These are phyloP conservation scores for Solanum hybrid DNA, from an alignment of 305 asterid species.

Conservation along the genomic window DNA sequence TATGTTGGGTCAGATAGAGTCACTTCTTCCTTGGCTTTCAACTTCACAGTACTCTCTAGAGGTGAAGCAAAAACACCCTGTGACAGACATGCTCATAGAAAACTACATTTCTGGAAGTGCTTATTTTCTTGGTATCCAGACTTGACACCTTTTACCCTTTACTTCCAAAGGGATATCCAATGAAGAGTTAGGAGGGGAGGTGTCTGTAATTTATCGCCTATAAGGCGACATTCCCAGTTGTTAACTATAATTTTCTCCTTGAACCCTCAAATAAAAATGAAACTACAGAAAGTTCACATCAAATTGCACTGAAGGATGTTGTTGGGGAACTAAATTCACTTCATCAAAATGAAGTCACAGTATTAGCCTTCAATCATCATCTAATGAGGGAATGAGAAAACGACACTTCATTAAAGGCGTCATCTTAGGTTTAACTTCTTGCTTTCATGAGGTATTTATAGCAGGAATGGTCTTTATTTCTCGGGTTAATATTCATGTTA, in stretches of 20 bases:
- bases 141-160: too few species aligned
- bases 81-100: neutral
- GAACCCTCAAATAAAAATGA: neutral
- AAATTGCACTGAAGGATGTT: neutral
- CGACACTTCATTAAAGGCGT: neutral
- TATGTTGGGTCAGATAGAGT: neutral
- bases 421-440: neutral
- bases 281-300: neutral
- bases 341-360: neutral
- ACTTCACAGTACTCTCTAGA: neutral
- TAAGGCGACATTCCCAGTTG: neutral
- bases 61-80: neutral
- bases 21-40: neutral
- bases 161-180: too few species aligned
- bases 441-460: neutral
- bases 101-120: too few species aligned
- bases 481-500: neutral
- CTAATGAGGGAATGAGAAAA: neutral
- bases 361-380: neutral
- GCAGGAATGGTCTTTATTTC: neutral
- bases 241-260: neutral
- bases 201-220: neutral
- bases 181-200: neutral
- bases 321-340: neutral
- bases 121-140: too few species aligned